Conservation (phyloP, 345 rosid species). For the Cardamine occulta region DNA sequence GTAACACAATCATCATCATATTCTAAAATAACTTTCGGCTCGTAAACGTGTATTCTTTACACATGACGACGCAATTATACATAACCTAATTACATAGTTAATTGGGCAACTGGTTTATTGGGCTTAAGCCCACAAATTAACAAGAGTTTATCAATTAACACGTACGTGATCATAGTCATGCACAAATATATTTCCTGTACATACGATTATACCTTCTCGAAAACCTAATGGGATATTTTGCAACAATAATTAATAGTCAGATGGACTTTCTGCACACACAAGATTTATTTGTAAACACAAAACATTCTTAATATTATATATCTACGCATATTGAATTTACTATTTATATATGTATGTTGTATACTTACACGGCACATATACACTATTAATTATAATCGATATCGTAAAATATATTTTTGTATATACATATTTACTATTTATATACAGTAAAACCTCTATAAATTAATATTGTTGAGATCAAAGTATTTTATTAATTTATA, state of each 20-base stretch:
- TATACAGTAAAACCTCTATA: too few relatives aligned
- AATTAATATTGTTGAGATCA: too few relatives aligned
- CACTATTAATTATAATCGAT: background rate
- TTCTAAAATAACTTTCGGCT: background rate
- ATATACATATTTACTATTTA: too few relatives aligned
- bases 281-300: background rate
- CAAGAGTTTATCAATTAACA: background rate
- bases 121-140: background rate
- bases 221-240: background rate
- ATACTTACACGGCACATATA: background rate
- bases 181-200: too few relatives aligned
- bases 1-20: too few relatives aligned
- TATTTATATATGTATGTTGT: background rate
- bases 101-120: background rate
- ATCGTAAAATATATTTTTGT: too few relatives aligned
- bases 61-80: background rate
- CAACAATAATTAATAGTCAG: background rate
- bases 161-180: background rate
- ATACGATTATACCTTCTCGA: background rate
- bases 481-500: too few relatives aligned
- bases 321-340: too few relatives aligned
- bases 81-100: background rate
- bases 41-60: background rate
- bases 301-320: background rate
- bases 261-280: background rate